Evolutionary conservation across 345 rosid genomes (phyloP), one percentile per base, ranked within the genome.

Genomic region (Camelina neglecta): DNA sequence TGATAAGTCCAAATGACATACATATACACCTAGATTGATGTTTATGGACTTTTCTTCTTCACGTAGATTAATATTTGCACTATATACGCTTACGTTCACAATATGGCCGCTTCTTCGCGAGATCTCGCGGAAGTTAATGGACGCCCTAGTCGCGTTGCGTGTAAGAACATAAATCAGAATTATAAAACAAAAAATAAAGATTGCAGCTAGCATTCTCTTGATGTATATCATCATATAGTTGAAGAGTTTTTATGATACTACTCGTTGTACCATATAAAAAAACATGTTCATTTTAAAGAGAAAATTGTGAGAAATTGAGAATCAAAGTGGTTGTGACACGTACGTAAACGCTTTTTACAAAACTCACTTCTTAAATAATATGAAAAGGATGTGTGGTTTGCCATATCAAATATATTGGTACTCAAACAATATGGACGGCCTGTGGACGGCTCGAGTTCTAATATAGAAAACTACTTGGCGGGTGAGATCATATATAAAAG

Each of bases 21-120:
- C 67, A 75, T 75, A 16, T 16, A 29, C 11, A 29, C 15, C 20
- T 38, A 49, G 51, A 58, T 26, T 58, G 60, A 67, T 67, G 53
- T 48, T 59, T 59, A 15, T 75, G 78, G 67, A 75, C 18, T 67
- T 67, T 47, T 67, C 73, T 31, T 75, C 44, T 9, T 20, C 29
- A 39, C 41, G 35, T 75, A 47, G 6, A 63, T 47, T 18, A 70
- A 33, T 11, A 41, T 58, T n/a, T 31, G 33, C 44, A 69, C 18
- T 73, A 13, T 39, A 4, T 15, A 74, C 12, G 50, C 66, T 56
- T 35, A 74, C 77, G 72, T 57, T 65, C 31, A 24, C 50, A 45
- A 16, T 33, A 64, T 73, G 57, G 48, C 55, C 47, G 4, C 39
- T 55, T 44, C 64, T 64, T 42, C 63, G 55, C 33, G 55, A 47